Base-by-base conservation (phyloP, 1,284 basidiomycete genomes). In the Wolfiporia cocos region DNA sequence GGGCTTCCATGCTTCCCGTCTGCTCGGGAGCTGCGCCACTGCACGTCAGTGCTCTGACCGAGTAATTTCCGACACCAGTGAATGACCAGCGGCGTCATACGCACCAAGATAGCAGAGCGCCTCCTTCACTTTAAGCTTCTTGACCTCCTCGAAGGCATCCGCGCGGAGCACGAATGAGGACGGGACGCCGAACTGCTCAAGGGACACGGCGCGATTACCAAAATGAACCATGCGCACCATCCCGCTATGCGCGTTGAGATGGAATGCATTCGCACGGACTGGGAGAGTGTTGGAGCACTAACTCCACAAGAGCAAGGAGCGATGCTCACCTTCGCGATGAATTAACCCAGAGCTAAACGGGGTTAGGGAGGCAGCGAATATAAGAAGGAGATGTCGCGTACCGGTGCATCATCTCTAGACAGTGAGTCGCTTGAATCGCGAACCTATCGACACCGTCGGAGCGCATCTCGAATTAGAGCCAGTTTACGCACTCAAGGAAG, bases 231-330 rank as follows among this genome's bases (percentile, higher is more conserved):
- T 66, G 1, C 81, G 73, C 19, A 85, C 81, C 23, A 76, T 66
- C 12, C 79, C 79, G 31, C 78, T 77, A 56, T 82, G 76, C 2
- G 77, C 70, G 51, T 81, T 84, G 19, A 82, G 64, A 58, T 85
- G 81, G 55, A 83, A 85, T 1, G 81, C 81, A 53, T 85, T 85
- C 4, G 81, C 81, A 22, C 82, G 78, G 29, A 86, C 81, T 81
- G 49, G 4, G 35, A n/a, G 18, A 12, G 15, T 26, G 41, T n/a
- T n/a, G n/a, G n/a, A n/a, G n/a, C n/a, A n/a, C n/a, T n/a, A n/a
- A n/a, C n/a, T n/a, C n/a, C n/a, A n/a, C n/a, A n/a, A n/a, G n/a
- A n/a, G n/a, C n/a, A n/a, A n/a, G n/a, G n/a, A n/a, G n/a, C n/a
- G n/a, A n/a, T n/a, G 40, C 51, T 31, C 49, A 76, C 78, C 73